Base-by-base conservation (phyloP, 495 filamentous ascomycete species). In the Aspergillus affinis region DNA sequence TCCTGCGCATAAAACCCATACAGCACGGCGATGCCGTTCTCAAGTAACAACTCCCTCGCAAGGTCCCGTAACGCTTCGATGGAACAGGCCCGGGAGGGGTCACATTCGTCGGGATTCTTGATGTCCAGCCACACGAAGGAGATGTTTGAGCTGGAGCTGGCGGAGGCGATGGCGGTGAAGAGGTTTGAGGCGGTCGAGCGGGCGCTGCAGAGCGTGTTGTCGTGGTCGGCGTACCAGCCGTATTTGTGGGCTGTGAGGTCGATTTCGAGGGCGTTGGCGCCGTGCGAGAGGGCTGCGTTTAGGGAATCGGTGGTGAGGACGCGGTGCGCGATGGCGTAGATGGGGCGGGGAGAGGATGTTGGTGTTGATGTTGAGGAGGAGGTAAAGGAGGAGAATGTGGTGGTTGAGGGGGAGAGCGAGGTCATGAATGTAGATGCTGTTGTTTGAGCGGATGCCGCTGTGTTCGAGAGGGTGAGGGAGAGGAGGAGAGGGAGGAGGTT, bases 81-180 rank as follows among this genome's bases (percentile, higher is more conserved):
- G 0, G 57, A 59, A 30, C 57, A 53, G 0, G 21, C 48, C 7
- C 20, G 57, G 6, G 17, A 23, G 9, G 5, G 19, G 7, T 6
- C 7, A n/a, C 57, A 59, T 21, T 29, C 12, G 18, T 59, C 57
- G 1, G 57, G 57, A 36, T 59, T 54, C 41, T 54, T 54, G 36
- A 54, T 27, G 23, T 27, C 26, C 3, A 52, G 23, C 21, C 48
- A 50, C 20, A 50, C 26, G 48, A 23, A 50, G 20, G 26, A 27
- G 26, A 27, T 50, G 20, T 50, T 50, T 23, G 26, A 12, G 18
- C 48, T 6, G 18, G n/a, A 5, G 6, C 48, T 17, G 18, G 18
- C 19, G 18, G 6, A 4, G 6, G 48, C 48, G n/a, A 49, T 26
- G 48, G 48, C 23, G 0, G 1, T 26, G 48, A 49, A 49, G 18